A percentile compares a stretch with the other conserved stretches of the same genome.
Conservation (phyloP, 768 basidiomycete genomes). For the Inosperma sp. region DNA sequence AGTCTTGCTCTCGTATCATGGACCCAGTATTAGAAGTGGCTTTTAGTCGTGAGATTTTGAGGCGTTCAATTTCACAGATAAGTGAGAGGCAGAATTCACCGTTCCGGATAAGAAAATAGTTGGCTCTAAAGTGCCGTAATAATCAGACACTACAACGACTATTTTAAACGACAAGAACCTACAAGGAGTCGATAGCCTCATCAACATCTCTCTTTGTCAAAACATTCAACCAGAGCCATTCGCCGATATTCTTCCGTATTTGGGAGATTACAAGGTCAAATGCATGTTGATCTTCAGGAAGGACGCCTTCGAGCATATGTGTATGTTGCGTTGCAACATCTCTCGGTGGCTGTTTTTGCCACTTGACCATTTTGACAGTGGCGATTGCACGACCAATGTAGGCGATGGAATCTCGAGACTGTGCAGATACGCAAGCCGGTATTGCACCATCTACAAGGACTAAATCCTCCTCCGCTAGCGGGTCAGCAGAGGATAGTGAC, state of each 20-base stretch:
- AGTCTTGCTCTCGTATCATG: slow-evolving; percentile 87
- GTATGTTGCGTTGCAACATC: slow-evolving; percentile 63
- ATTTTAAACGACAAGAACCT: slow-evolving; percentile 30
- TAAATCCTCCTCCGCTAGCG: slow-evolving; percentile 60
- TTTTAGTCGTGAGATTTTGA: slow-evolving; percentile 75
- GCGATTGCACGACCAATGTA: slow-evolving; percentile 87
- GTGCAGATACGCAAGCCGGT: slow-evolving; percentile 68
- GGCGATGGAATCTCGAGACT: slow-evolving; percentile 73
- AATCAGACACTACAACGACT: slow-evolving; percentile 11
- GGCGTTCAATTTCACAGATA: slow-evolving; percentile 80
- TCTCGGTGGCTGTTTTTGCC: slow-evolving; percentile 73
- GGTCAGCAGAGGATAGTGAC: slow-evolving; percentile 63
- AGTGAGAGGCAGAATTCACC: slow-evolving; percentile 83
- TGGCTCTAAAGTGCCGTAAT: slow-evolving; percentile 48
- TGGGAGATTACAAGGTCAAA: slow-evolving; percentile 73
- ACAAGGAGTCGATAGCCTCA: slow-evolving; percentile 83
- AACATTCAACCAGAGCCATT: slow-evolving; percentile 93
- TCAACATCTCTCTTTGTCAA: slow-evolving; percentile 79
- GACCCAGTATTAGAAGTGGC: slow-evolving; percentile 58
- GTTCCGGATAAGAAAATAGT: slow-evolving; percentile 85
- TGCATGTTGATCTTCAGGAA: slow-evolving; percentile 70
- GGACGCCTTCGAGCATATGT: slow-evolving; percentile 55
- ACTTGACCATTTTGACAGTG: slow-evolving; percentile 74
- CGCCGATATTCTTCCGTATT: slow-evolving; percentile 77
- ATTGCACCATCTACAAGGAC: slow-evolving; percentile 59